These are phyloP conservation scores for Phlyctochytrium bullatum DNA, from an alignment of 192 early-diverging fungal genomes.

Conservation along the genomic window DNA sequence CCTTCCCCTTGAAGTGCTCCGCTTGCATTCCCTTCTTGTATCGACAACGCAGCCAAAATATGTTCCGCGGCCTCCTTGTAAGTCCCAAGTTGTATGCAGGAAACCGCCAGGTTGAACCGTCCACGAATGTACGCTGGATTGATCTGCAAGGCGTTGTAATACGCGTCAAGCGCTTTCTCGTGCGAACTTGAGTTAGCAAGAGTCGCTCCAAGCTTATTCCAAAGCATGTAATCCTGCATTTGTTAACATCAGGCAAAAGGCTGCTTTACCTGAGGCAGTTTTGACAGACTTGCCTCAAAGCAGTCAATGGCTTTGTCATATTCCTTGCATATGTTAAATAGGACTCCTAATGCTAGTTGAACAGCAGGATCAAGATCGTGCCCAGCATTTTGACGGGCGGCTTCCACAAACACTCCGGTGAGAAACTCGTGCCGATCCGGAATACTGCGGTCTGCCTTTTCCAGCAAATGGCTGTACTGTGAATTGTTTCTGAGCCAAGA, in stretches of 20 bases:
- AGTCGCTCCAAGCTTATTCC: conserved; percentile 97
- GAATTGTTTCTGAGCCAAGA: conserved; percentile 78
- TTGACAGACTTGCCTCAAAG: conserved; percentile 85
- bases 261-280: conserved; percentile 60
- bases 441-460: conserved; percentile 20
- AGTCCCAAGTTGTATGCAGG: conserved; percentile 83
- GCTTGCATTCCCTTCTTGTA: conserved; percentile 59
- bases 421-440: conserved; percentile 67
- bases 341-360: conserved; percentile 88
- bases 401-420: conserved; percentile 73
- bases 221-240: conserved; percentile 83
- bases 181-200: conserved; percentile 84
- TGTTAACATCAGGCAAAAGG: conserved; percentile 5
- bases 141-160: conserved; percentile 89
- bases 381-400: conserved; percentile 63
- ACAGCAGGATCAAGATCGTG: conserved; percentile 83
- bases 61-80: conserved; percentile 91
- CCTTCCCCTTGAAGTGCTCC: conserved; percentile 46
- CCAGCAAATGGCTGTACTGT: conserved; percentile 60
- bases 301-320: conserved; percentile 97
- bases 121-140: conserved; percentile 95
- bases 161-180: conserved; percentile 82
- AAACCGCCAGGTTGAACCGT: conserved; percentile 93
- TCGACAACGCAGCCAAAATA: conserved; percentile 78
- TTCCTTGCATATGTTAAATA: conserved; percentile 92